A percentile compares a stretch with the other conserved stretches of the same genome.
phyloP scores from a whole-genome alignment of 2,329 filamentous ascomycete species.

The Dothistroma septosporum region DNA sequence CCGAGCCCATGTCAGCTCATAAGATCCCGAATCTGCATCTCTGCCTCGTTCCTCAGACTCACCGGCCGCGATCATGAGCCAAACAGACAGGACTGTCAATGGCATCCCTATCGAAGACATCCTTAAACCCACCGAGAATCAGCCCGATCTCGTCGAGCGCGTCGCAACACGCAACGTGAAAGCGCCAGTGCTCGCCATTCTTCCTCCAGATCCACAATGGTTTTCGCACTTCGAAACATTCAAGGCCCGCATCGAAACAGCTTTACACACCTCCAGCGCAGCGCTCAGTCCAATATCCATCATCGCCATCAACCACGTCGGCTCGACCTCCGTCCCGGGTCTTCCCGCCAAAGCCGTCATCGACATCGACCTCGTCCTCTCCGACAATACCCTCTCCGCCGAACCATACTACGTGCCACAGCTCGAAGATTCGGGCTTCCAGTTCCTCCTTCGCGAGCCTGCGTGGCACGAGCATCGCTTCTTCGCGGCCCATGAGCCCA shows the following conservation, averaged over 20 bases:
- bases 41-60: too few species aligned
- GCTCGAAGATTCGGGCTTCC: constrained; percentile 45
- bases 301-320: constrained; percentile 44
- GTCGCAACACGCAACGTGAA: constrained; percentile 20
- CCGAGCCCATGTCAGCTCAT: too few species aligned
- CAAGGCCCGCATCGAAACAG: constrained; percentile 36
- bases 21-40: too few species aligned
- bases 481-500: constrained; percentile 38
- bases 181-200: constrained; percentile 28
- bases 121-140: constrained; percentile 8
- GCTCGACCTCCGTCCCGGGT: constrained; percentile 50
- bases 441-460: constrained; percentile 46
- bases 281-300: constrained; percentile 20
- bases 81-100: neutral
- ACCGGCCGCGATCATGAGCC: neutral
- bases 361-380: constrained; percentile 50
- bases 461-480: constrained; percentile 49
- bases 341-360: constrained; percentile 52
- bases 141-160: constrained; percentile 16
- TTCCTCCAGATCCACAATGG: constrained; percentile 40
- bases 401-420: constrained; percentile 43
- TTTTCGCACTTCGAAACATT: constrained; percentile 33
- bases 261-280: constrained; percentile 30
- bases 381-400: constrained; percentile 33
- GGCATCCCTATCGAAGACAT: constrained; percentile 14